These are phyloP conservation scores for Amniculicola lignicola DNA, from an alignment of 495 filamentous ascomycete species.

Conservation along the genomic window DNA sequence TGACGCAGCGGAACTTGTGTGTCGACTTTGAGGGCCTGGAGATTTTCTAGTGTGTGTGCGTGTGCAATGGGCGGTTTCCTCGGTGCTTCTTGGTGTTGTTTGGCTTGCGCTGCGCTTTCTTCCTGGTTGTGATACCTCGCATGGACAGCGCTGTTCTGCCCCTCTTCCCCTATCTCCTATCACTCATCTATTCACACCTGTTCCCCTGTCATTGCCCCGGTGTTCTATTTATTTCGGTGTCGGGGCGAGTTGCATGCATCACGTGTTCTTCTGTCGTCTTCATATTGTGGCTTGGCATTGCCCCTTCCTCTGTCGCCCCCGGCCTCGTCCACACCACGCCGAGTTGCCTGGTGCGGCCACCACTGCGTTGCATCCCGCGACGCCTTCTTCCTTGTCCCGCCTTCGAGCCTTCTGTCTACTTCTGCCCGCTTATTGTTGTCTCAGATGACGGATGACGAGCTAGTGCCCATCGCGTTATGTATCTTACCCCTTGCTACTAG, in stretches of 20 bases:
- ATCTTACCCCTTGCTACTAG: not conserved
- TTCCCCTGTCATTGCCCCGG: too few relatives aligned
- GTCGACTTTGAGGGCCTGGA: slow-evolving; percentile 59
- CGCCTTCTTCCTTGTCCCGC: not conserved
- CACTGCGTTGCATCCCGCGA: not conserved
- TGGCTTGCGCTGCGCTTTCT: not conserved
- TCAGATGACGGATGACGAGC: slow-evolving; percentile 10
- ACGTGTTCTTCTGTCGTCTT: too few relatives aligned
- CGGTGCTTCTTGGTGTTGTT: not conserved
- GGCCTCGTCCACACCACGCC: too few relatives aligned
- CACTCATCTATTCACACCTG: too few relatives aligned
- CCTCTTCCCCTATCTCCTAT: not conserved
- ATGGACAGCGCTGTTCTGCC: slow-evolving; percentile 2
- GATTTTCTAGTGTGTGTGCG: slow-evolving; percentile 40
- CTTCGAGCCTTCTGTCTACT: not conserved
- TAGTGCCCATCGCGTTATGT: not conserved
- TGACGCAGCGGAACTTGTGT: slow-evolving; percentile 46
- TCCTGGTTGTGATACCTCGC: slow-evolving; percentile 9
- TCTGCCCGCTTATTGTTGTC: slow-evolving; percentile 4
- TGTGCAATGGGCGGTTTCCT: not conserved
- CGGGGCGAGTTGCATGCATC: too few relatives aligned
- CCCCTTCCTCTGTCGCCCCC: too few relatives aligned
- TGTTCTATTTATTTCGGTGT: too few relatives aligned
- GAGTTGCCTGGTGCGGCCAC: too few relatives aligned
- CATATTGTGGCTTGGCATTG: too few relatives aligned